Percentiles rank a stretch among this genome's conserved stretches.
phyloP scores from a whole-genome alignment of 2,329 filamentous ascomycete genomes.

The Fusarium proliferatum region DNA sequence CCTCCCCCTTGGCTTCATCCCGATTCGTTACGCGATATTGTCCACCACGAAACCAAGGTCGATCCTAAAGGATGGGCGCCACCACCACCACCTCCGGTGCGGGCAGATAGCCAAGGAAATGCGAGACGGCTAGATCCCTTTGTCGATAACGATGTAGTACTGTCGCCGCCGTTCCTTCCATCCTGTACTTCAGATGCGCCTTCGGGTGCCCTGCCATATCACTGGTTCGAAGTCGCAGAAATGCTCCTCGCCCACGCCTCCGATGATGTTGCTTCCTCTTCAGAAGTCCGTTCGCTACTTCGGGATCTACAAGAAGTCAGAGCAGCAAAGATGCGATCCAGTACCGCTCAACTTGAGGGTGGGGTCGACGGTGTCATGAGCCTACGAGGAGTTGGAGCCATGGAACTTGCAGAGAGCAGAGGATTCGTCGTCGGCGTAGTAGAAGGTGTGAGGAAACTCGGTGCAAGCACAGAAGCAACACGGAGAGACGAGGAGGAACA shows the following conservation, averaged over 20 bases:
- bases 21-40: constrained; percentile 78
- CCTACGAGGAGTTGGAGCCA: constrained; percentile 81
- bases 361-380: constrained; percentile 77
- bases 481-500: constrained; percentile 82
- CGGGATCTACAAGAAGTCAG: constrained; percentile 88
- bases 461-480: constrained; percentile 80
- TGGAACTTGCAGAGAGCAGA: constrained; percentile 91
- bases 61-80: constrained; percentile 80
- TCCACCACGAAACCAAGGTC: constrained; percentile 81
- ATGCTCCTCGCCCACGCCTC: constrained; percentile 85
- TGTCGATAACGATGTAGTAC: constrained; percentile 46
- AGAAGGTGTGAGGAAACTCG: constrained; percentile 86
- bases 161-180: constrained; percentile 81
- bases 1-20: constrained; percentile 90
- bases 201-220: constrained; percentile 82
- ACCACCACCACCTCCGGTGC: constrained; percentile 73
- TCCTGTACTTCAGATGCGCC: constrained; percentile 78
- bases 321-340: constrained; percentile 86
- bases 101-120: constrained; percentile 59
- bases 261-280: constrained; percentile 81
- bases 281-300: constrained; percentile 79
- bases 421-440: constrained; percentile 87
- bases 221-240: constrained; percentile 94
- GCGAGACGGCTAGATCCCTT: constrained; percentile 50
- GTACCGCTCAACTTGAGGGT: constrained; percentile 76